Evolutionary conservation across 2,329 filamentous ascomycete species (phyloP).

Genomic region (Alternaria novae-zelandiae): DNA sequence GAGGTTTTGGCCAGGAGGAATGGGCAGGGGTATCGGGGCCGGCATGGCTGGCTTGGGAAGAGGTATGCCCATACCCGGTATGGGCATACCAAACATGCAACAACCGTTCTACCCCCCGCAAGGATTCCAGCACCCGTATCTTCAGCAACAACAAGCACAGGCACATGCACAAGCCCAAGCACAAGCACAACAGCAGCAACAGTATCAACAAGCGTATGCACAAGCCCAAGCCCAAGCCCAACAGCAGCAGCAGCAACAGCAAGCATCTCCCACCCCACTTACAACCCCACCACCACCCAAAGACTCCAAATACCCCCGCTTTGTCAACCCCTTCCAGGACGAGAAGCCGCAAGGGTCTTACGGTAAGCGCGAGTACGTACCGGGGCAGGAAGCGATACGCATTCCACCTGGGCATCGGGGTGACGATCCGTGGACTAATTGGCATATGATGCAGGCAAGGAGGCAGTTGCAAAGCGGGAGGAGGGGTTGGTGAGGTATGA

Average conservation of each 20-base stretch:
- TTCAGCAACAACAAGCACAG: too few relatives aligned
- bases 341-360: neutral
- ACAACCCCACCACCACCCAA: neutral
- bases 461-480: neutral
- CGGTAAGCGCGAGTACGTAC: neutral
- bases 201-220: neutral
- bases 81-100: neutral
- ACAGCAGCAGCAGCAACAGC: neutral
- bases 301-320: neutral
- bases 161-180: too few relatives aligned
- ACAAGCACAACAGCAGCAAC: neutral
- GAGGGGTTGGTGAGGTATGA: neutral
- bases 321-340: neutral
- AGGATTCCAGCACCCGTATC: neutral
- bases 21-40: neutral
- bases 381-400: neutral
- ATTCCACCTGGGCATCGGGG: neutral
- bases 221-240: neutral
- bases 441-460: neutral
- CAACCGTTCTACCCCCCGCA: neutral
- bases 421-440: neutral
- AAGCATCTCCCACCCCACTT: fast-evolving
- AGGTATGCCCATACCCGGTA: neutral
- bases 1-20: neutral
- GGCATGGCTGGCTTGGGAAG: neutral